A percentile compares a stretch with the other conserved stretches of the same genome.
phyloP scores from a whole-genome alignment of 345 rosid species.

The Rhizophora mangle region DNA sequence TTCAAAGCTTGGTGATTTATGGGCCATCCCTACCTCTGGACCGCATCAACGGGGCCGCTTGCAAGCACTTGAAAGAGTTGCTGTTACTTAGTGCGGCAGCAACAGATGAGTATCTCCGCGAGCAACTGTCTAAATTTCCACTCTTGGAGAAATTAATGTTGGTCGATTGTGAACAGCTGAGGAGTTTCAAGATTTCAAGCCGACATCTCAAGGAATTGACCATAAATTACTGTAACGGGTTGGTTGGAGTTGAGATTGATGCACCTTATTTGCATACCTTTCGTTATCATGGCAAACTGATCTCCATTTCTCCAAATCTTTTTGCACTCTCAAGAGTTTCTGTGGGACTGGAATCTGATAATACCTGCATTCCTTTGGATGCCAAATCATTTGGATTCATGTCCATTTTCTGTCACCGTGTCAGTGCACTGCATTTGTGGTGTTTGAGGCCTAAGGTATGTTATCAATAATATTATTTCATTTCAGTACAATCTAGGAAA shows the following conservation, averaged over 20 bases:
- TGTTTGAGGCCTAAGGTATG: too few relatives aligned
- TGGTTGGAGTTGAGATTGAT: not conserved
- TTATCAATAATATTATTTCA: too few relatives aligned
- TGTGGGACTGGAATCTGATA: too few relatives aligned
- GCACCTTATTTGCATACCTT: too few relatives aligned
- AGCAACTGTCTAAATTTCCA: not conserved
- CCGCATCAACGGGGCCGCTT: not conserved
- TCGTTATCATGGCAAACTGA: too few relatives aligned
- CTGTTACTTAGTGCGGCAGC: not conserved
- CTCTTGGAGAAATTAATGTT: not conserved
- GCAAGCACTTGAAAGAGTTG: not conserved
- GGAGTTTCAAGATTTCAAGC: not conserved
- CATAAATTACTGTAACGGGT: not conserved
- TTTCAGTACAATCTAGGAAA: too few relatives aligned
- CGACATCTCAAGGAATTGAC: not conserved
- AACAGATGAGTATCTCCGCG: not conserved
- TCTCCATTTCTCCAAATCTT: too few relatives aligned
- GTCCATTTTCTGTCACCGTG: too few relatives aligned
- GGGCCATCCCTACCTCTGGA: not conserved
- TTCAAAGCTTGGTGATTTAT: not conserved
- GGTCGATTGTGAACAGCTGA: not conserved
- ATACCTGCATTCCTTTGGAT: too few relatives aligned
- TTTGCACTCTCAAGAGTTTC: too few relatives aligned
- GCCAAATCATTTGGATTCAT: too few relatives aligned
- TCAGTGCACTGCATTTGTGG: too few relatives aligned